These are phyloP conservation scores for Penicillium janthinellum DNA, from an alignment of 2,329 filamentous ascomycete genomes.

Conservation along the genomic window DNA sequence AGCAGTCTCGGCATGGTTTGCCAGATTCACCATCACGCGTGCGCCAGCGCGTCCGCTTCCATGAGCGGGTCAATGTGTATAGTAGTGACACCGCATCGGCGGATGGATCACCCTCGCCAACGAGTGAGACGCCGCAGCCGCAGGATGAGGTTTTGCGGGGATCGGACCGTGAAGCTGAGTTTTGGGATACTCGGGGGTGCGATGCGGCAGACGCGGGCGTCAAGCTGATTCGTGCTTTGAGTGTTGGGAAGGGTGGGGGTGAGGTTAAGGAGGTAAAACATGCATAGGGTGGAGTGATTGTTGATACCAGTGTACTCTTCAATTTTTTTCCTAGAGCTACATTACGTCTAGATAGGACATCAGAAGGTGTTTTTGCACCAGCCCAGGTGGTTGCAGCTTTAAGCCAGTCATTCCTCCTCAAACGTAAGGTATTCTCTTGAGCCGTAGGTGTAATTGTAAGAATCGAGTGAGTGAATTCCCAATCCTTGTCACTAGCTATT, in stretches of 20 bases:
- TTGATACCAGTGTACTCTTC: neutral
- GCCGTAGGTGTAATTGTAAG: too few relatives aligned
- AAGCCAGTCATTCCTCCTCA: neutral
- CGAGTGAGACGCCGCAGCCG: conserved; percentile 23
- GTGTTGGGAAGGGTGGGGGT: conserved; percentile 26
- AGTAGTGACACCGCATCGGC: conserved; percentile 30
- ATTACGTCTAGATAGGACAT: neutral
- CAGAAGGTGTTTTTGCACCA: neutral
- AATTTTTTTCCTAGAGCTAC: neutral
- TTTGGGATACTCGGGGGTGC: conserved; percentile 56
- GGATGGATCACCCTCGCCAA: conserved; percentile 23
- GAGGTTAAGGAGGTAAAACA: conserved; percentile 15
- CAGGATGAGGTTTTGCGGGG: conserved; percentile 29
- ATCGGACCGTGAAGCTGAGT: conserved; percentile 50
- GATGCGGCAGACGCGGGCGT: conserved; percentile 56
- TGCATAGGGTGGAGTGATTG: conserved; percentile 7
- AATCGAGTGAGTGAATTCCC: too few relatives aligned
- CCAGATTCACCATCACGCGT: conserved; percentile 18
- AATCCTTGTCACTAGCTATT: neutral
- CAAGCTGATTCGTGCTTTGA: conserved; percentile 52
- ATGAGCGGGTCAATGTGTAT: conserved; percentile 38
- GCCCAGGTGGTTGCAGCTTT: too few relatives aligned
- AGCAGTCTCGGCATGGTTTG: conserved; percentile 11
- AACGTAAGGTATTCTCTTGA: neutral
- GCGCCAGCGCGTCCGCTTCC: conserved; percentile 36